Evolutionary conservation across 1,139 yeast species (phyloP), one percentile per base, ranked within the genome.

Genomic region (Insectozyma bohioensis): DNA sequence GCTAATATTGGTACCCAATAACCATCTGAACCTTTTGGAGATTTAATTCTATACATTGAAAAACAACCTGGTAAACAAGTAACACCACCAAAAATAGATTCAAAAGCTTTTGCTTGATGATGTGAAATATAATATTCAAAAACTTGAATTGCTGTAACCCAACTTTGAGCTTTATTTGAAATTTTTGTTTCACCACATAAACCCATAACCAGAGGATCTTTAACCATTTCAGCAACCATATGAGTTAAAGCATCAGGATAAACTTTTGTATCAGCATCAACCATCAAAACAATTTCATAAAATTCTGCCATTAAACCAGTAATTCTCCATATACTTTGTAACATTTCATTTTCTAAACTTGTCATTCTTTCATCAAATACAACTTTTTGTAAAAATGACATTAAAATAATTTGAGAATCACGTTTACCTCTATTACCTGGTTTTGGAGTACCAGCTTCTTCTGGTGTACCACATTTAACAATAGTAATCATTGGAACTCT

Each of bases 351-450:
- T 48, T 92, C 97, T 40, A 92, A 75, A 48, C 85, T 87, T 2
- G 97, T 85, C 97, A 92, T 92, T 66, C 97, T 82, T 61, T 92
- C 97, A 56, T 92, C 95, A 59, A 90, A 92, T 59, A 92, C 86
- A 15, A 90, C 79, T 49, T 81, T 84, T 63, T 90, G 97, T 51
- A 92, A 70, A 60, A 90, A 90, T 1, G 92, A 79, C 98, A 92
- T 92, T 50, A 92, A 67, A 42, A 92, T 83, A 42, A 92, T 82
- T 60, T 92, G 98, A 15, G 97, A 87, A 60, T 92, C 98, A 63
- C 98, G 85, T 59, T 92, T 92, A 62, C 98, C 98, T 68, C 98
- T 80, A 59, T 92, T 92, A 50, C 98, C 98, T 9, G 97, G 97
- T 53, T 92, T 92, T n/a, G 94, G 72, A 5, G 81, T 64, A 13